Evolutionary conservation across 805 yeast species (phyloP), one percentile per base, ranked within the genome.

Genomic region (Lipomyces sp.): DNA sequence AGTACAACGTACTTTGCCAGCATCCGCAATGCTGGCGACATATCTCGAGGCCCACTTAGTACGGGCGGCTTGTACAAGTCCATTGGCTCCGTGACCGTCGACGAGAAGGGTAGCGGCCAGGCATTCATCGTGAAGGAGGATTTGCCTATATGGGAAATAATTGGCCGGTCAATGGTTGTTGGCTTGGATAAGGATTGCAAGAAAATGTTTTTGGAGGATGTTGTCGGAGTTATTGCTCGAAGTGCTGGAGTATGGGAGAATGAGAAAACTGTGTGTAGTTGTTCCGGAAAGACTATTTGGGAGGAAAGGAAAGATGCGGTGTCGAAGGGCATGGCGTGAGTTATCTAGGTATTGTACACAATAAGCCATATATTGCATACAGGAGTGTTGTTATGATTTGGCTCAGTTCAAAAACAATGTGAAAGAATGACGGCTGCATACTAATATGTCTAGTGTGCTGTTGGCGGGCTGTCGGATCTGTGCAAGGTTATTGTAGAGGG

Each of bases 201-300:
- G 57, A 61, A 37, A 10, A 48, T 62, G 66, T 54, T 57, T 54
- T 24, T 62, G 63, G n/a, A 50, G 13, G 72, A 69, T 35, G 68
- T 64, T 8, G 88, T 87, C 59, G 98, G 99, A 37, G 97, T 94
- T 32, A 86, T 95, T 75, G 98, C 98, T 0, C 84, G 98, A 74
- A 89, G 96, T 73, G 98, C 99, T 0, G 99, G 99, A 15, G 90
- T 87, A 33, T 95, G 98, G 98, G 97, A 94, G 75, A 95, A 95
- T 78, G 90, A 89, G 72, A 94, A 94, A 78, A 87, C 87, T 66
- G 96, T 94, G 1, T 94, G 99, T 78, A 88, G 94, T 42, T 95
- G 98, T 77, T 87, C 94, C 15, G 99, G 99, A 18, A 92, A 92
- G 82, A 90, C 97, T 0, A 86, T 94, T 33, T 94, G 99, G 98